Conservation (phyloP, 1,139 yeast genomes). For the Yamadazyma sp. region DNA sequence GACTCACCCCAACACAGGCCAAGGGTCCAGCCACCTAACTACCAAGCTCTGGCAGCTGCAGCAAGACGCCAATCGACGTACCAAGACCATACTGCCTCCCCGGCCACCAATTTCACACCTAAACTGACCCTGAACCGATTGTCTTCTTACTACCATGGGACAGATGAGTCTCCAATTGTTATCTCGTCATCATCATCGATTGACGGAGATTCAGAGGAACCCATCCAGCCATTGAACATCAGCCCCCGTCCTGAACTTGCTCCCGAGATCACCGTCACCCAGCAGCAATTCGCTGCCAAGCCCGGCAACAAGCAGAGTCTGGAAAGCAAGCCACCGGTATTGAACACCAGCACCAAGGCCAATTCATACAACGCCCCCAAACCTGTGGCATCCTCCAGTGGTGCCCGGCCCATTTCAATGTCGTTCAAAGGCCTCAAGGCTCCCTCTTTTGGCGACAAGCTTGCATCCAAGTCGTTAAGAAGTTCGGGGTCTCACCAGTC, state of each 20-base stretch:
- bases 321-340: neutral
- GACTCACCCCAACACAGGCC: neutral
- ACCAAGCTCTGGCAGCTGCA: neutral
- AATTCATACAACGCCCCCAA: neutral
- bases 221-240: constrained; percentile 16
- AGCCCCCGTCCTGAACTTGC: constrained; percentile 8
- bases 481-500: constrained; percentile 46
- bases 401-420: constrained; percentile 60
- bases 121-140: neutral
- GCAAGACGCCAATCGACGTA: neutral
- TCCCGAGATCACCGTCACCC: constrained; percentile 16
- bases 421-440: constrained; percentile 65
- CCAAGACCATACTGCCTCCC: neutral
- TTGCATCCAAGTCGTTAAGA: constrained; percentile 29
- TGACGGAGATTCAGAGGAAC: constrained; percentile 16
- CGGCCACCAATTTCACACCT: neutral
- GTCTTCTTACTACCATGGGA: constrained; percentile 5
- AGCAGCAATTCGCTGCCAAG: constrained; percentile 10
- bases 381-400: no score
- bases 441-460: constrained; percentile 49
- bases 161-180: constrained; percentile 14
- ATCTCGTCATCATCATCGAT: constrained; percentile 16
- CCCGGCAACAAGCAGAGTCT: neutral
- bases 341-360: constrained; percentile 3
- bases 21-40: neutral